Percentiles rank a stretch among this genome's conserved stretches.
These are phyloP conservation scores for Nothomitra cinnamomea DNA, from an alignment of 2,329 filamentous ascomycete species.

Conservation along the genomic window DNA sequence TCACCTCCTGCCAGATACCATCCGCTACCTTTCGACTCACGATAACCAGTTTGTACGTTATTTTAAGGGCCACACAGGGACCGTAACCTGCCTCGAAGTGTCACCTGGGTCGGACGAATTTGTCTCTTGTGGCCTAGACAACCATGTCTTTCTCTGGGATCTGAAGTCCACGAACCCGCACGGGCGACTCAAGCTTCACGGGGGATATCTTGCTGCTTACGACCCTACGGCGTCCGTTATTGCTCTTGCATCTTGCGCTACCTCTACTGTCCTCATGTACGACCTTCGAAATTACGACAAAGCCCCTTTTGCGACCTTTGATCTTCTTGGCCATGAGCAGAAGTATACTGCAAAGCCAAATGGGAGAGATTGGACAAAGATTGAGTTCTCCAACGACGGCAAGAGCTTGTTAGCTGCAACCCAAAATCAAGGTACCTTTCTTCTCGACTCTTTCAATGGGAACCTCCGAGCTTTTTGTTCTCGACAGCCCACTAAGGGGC, in stretches of 20 bases:
- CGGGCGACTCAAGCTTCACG: conserved; percentile 64
- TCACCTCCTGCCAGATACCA: conserved; percentile 42
- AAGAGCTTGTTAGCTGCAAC: conserved; percentile 75
- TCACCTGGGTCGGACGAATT: conserved; percentile 82
- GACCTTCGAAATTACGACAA: conserved; percentile 90
- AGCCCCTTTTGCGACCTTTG: conserved; percentile 72
- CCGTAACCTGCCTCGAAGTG: conserved; percentile 68
- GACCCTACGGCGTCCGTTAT: conserved; percentile 88
- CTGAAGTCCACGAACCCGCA: conserved; percentile 62
- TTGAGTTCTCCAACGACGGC: conserved; percentile 94
- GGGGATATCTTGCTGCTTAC: conserved; percentile 70
- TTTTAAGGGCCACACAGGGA: conserved; percentile 75
- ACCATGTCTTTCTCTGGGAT: conserved; percentile 86
- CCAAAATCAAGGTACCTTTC: conserved; percentile 67
- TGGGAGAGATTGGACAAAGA: conserved; percentile 63
- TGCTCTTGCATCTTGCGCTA: conserved; percentile 67
- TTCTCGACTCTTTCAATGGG: conserved; percentile 87
- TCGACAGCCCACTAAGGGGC: conserved; percentile 30
- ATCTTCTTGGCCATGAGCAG: conserved; percentile 50
- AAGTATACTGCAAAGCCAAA: conserved; percentile 31
- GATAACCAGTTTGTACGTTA: conserved; percentile 95
- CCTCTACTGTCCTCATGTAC: conserved; percentile 71
- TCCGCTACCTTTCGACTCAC: conserved; percentile 74
- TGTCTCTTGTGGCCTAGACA: conserved; percentile 78
- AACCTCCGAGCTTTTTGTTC: conserved; percentile 55